Percentiles rank a stretch among this genome's conserved stretches.
Conservation (phyloP, 257 asterid species). For the Solanum etuberosum region DNA sequence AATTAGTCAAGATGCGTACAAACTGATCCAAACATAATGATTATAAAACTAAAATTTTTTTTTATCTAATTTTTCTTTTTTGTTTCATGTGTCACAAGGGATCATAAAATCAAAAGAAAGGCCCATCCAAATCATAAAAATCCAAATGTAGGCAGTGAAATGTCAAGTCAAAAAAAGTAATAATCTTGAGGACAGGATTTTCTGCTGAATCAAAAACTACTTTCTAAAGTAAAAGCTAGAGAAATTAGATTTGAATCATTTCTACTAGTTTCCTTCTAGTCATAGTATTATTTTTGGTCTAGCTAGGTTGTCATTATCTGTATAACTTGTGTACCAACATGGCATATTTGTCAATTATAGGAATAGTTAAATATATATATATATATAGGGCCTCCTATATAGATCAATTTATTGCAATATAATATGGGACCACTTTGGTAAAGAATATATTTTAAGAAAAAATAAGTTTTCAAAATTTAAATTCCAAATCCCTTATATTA, state of each 20-base stretch:
- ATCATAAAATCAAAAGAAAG: not conserved
- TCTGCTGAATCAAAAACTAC: not conserved
- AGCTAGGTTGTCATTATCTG: slow-evolving; percentile 11
- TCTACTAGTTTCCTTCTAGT: not conserved
- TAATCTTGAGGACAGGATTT: not conserved
- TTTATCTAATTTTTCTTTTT: not conserved
- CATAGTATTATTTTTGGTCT: not conserved
- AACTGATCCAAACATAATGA: not conserved
- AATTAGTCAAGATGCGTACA: not conserved
- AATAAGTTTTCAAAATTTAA: not conserved
- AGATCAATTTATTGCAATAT: not conserved
- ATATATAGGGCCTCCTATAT: not conserved
- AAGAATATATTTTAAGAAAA: not conserved
- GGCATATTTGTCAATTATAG: slow-evolving; percentile 16
- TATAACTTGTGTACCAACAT: slow-evolving; percentile 8
- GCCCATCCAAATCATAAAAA: not conserved
- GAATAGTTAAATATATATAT: not conserved
- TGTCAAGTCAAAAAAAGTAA: not conserved
- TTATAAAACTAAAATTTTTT: not conserved
- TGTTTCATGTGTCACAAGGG: not conserved
- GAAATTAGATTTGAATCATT: not conserved
- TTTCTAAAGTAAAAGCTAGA: not conserved
- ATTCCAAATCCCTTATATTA: slow-evolving; percentile 16
- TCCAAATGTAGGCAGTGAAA: not conserved
- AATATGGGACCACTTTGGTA: not conserved